Base-by-base conservation (phyloP, 148 eudicot species). In the Vaccinium darrowii region DNA sequence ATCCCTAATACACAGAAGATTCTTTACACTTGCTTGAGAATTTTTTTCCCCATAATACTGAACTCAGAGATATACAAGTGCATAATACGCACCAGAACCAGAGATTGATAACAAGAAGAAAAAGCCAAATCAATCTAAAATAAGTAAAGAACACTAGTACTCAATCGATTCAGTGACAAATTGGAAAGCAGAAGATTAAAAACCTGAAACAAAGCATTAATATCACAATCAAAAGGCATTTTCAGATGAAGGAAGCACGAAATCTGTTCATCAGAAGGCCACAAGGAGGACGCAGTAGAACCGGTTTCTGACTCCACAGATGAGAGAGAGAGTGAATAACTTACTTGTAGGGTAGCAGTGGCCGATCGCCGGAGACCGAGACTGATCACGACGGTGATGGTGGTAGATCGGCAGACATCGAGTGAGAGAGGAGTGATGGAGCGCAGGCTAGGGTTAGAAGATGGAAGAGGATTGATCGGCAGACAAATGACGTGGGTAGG, bases 171-270 rank as follows among this genome's bases (percentile, higher is more conserved):
- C 19, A 27, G 8, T 2, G 19, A 50, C 3, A 56, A 51, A 18
- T 13, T 13, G 16, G 30, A 30, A 71, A 10, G 6, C 2, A 33
- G 36, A 7, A 71, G 39, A 25, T 71, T 25, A 15, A 6, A 74
- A 16, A 84, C 88, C 86, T 84, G 80, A 80, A 87, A 80, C 16
- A 87, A 82, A 9, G 86, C 79, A 54, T 84, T 81, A 81, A 87
- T 84, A 62, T 87, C 88, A 43, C 83, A 79, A 57, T 79, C 83
- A 19, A 5, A 19, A 43, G 23, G n/a, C 69, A 63, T 21, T 19
- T 63, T 63, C 69, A 63, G 69, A 63, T 63, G 25, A 63, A 63
- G 69, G 69, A 19, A 5, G 69, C 10, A 25, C 69, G 25, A 5
- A 21, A 63, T 3, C n/a, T 63, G 25, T 63, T 62, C n/a, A 21